Percentiles rank a stretch among this genome's conserved stretches.
phyloP scores from a whole-genome alignment of 495 filamentous ascomycete species.

The Poronia punctata region DNA sequence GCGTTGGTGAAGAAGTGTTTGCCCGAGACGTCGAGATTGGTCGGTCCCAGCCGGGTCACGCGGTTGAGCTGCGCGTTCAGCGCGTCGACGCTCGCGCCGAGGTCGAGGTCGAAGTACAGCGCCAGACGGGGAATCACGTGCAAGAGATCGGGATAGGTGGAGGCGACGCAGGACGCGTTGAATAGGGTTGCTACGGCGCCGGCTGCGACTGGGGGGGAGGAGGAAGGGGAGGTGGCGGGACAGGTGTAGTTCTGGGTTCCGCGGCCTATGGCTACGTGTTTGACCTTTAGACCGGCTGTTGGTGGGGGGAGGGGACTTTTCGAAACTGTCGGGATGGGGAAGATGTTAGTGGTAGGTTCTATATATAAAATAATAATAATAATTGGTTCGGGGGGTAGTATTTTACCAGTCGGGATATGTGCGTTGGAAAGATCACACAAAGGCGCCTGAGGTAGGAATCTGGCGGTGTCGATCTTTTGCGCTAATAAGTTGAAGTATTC shows the following conservation, averaged over 20 bases:
- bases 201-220: constrained; percentile 49
- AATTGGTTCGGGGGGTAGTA: too few relatives aligned
- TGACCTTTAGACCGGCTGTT: constrained; percentile 49
- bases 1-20: constrained; percentile 68
- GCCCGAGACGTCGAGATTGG: constrained; percentile 58
- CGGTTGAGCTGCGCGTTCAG: too few relatives aligned
- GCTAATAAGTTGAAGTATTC: constrained; percentile 51
- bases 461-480: constrained; percentile 37
- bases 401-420: constrained; percentile 38
- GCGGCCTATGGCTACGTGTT: constrained; percentile 77
- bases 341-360: constrained; percentile 2
- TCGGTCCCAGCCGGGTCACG: constrained; percentile 42
- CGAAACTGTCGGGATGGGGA: constrained; percentile 1
- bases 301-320: constrained; percentile 44
- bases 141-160: constrained; percentile 57
- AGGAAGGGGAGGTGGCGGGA: constrained; percentile 45
- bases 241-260: constrained; percentile 95
- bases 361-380: not conserved
- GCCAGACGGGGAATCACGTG: constrained; percentile 45
- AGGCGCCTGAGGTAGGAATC: constrained; percentile 28
- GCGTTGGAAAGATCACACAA: constrained; percentile 47
- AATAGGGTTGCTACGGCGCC: constrained; percentile 84
- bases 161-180: constrained; percentile 76
- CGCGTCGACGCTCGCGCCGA: constrained; percentile 26
- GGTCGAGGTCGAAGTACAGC: constrained; percentile 48